phyloP scores from a whole-genome alignment of 1,284 basidiomycete genomes.

The Apiotrichum mycotoxinovorans region DNA sequence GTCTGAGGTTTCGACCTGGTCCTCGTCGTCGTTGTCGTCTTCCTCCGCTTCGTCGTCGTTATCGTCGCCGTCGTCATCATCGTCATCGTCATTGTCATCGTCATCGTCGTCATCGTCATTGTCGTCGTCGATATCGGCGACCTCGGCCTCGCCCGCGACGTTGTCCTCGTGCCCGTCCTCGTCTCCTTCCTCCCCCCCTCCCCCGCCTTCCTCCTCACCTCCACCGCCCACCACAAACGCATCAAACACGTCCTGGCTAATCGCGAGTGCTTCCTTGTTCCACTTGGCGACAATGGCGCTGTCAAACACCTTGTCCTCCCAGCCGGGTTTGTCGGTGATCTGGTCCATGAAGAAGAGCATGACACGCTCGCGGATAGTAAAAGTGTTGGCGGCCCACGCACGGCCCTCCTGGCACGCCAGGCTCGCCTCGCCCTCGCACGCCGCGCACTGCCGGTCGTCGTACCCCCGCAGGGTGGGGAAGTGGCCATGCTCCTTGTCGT shows the following conservation, averaged over 20 bases:
- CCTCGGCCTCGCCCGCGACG: not conserved
- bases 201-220: not conserved
- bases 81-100: too few relatives aligned
- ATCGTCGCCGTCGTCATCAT: too few relatives aligned
- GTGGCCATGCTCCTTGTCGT: too few relatives aligned
- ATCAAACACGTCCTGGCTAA: not conserved
- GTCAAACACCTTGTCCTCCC: conserved; percentile 13
- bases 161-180: not conserved
- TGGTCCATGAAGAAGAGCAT: conserved; percentile 7
- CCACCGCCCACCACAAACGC: not conserved
- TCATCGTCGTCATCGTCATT: too few relatives aligned
- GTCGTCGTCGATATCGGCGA: too few relatives aligned
- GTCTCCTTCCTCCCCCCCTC: not conserved
- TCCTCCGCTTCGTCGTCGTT: too few relatives aligned
- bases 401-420: not conserved
- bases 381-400: not conserved
- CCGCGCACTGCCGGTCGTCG: too few relatives aligned
- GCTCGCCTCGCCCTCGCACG: too few relatives aligned
- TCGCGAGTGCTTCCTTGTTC: not conserved
- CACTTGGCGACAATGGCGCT: conserved; percentile 13
- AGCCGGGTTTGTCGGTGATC: conserved; percentile 13
- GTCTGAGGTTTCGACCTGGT: too few relatives aligned
- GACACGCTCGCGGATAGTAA: conserved; percentile 13
- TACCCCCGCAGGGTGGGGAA: too few relatives aligned
- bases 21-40: too few relatives aligned